Evolutionary conservation across 306 rosid species (phyloP).

Genomic region (Arachis stenosperma): DNA sequence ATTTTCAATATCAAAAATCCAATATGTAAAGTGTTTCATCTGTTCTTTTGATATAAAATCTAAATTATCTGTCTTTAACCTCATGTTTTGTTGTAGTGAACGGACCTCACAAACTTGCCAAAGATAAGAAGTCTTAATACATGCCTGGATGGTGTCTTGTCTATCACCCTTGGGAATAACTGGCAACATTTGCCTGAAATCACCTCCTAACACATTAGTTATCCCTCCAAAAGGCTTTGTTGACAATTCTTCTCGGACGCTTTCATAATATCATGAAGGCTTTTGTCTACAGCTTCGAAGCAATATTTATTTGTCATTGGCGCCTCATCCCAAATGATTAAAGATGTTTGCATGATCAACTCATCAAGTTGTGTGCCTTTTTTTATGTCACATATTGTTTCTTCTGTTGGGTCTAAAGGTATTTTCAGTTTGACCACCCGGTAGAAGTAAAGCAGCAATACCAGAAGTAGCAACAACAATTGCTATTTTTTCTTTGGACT

Average conservation of each 20-base stretch:
- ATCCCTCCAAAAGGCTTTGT: neutral
- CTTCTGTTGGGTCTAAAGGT: conserved; percentile 4
- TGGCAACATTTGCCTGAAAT: neutral
- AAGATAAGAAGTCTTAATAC: neutral
- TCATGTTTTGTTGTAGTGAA: neutral
- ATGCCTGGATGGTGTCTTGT: neutral
- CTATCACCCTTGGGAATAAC: neutral
- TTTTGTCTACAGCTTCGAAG: neutral
- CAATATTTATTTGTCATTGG: conserved; percentile 4
- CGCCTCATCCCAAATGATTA: conserved; percentile 1
- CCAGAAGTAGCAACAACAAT: conserved; percentile 6
- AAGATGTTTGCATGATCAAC: neutral
- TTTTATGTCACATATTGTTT: neutral
- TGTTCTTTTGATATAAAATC: neutral
- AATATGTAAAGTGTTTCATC: neutral
- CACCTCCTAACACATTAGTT: neutral
- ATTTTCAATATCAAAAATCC: neutral
- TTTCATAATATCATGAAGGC: neutral
- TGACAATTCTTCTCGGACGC: neutral
- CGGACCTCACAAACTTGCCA: neutral
- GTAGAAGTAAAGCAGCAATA: neutral
- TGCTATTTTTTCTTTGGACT: conserved; percentile 2
- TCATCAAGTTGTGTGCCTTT: neutral
- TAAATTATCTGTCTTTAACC: neutral
- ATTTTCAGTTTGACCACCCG: neutral